Evolutionary conservation across 2,329 filamentous ascomycete genomes (phyloP).

Genomic region (Colletotrichum liaoningense): DNA sequence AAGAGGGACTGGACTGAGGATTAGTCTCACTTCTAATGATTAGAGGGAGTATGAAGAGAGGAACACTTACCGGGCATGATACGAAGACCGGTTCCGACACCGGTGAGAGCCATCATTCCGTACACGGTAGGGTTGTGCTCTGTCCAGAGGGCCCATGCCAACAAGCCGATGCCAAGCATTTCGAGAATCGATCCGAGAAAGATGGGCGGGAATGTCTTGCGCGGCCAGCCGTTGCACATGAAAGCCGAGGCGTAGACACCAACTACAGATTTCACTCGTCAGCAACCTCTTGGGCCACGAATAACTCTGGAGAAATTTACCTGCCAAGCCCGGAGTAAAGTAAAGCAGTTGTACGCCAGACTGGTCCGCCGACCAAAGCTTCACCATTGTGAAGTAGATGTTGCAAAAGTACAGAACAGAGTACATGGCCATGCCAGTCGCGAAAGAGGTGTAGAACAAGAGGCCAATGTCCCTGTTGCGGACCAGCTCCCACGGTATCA

Average conservation of each 20-base stretch:
- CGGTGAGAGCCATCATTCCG: slow-evolving; percentile 74
- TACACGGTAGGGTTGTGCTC: slow-evolving; percentile 64
- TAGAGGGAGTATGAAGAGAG: not conserved
- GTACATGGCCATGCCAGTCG: slow-evolving; percentile 66
- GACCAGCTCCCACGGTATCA: slow-evolving; percentile 73
- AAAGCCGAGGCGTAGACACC: slow-evolving; percentile 70
- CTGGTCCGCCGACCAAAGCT: slow-evolving; percentile 51
- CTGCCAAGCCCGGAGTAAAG: slow-evolving; percentile 71
- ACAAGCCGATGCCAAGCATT: slow-evolving; percentile 66
- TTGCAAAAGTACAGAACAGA: slow-evolving; percentile 75
- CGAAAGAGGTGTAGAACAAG: slow-evolving; percentile 72
- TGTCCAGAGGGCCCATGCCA: slow-evolving; percentile 66
- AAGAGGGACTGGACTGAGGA: slow-evolving; percentile 54
- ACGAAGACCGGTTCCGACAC: slow-evolving; percentile 71
- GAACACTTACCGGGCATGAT: slow-evolving; percentile 64
- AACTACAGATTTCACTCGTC: slow-evolving; percentile 39
- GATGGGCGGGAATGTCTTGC: slow-evolving; percentile 70
- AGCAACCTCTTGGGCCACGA: not conserved
- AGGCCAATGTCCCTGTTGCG: slow-evolving; percentile 67
- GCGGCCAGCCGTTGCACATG: slow-evolving; percentile 70
- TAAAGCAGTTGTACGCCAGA: slow-evolving; percentile 70
- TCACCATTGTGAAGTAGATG: slow-evolving; percentile 74
- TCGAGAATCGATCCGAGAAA: slow-evolving; percentile 67
- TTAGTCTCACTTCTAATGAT: not conserved
- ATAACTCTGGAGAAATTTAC: too few relatives aligned